Conservation (phyloP, 345 rosid species). For the Eucalyptus urophylla region DNA sequence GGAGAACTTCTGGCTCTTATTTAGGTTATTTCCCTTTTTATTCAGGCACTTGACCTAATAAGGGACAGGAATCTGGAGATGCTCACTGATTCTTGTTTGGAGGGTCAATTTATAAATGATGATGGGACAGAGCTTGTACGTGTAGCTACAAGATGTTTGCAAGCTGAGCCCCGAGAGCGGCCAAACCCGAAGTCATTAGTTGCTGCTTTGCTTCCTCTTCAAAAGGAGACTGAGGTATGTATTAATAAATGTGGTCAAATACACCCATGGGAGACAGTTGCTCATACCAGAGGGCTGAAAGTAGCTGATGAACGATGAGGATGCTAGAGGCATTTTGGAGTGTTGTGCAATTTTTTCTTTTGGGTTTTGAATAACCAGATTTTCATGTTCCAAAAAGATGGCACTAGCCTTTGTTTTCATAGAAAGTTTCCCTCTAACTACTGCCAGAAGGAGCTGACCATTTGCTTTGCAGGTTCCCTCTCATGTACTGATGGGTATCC, state of each 20-base stretch:
- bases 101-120: slow-evolving; percentile 64
- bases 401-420: not conserved
- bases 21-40: not conserved
- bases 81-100: slow-evolving; percentile 80
- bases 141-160: slow-evolving; percentile 72
- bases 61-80: slow-evolving; percentile 75
- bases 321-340: not conserved
- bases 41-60: slow-evolving; percentile 85
- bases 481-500: slow-evolving; percentile 68
- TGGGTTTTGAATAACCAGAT: not conserved
- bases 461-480: slow-evolving; percentile 44
- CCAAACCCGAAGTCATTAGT: slow-evolving; percentile 69
- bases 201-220: slow-evolving; percentile 63
- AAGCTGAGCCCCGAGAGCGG: slow-evolving; percentile 72
- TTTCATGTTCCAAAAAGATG: not conserved
- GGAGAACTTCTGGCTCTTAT: not conserved
- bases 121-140: slow-evolving; percentile 75
- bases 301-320: not conserved
- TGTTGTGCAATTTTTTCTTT: not conserved
- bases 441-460: not conserved
- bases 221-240: slow-evolving; percentile 66
- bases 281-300: not conserved
- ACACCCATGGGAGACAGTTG: not conserved
- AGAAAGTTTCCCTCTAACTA: not conserved
- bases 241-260: not conserved